Evolutionary conservation across 2,329 filamentous ascomycete species (phyloP), one percentile per base, ranked within the genome.

Genomic region (Aspergillus glaucus): DNA sequence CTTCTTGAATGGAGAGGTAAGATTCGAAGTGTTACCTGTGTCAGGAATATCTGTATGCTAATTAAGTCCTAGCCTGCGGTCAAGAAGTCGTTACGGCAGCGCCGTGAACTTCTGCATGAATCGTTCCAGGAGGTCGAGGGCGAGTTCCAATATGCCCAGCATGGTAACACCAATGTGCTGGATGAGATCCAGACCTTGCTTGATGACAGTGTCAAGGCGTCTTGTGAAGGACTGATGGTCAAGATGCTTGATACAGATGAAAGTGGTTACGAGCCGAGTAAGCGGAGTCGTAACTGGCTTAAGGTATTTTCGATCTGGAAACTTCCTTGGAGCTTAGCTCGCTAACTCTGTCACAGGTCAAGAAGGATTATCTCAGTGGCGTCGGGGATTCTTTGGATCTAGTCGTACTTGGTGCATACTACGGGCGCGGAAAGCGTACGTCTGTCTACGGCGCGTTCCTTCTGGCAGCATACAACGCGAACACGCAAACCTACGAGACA

Each of bases 201-300:
- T 2, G 93, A 98, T 62, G 92, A 97, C 50, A 93, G 88, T 61
- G 87, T 98, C 55, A 95, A 95, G 69, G 88, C 91, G 2, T 94
- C 89, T 0, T 98, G 93, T 64, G 93, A 98, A 74, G 93, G 93
- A 9, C 76, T 98, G 46, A 98, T 98, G 93, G 93, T 98, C 12
- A 98, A 98, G 76, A 98, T 98, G 93, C 74, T 98, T 50, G 92
- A 97, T 66, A 93, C 92, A 0, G 76, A 81, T 6, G 92, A 96
- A 69, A 95, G 88, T 58, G 88, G 88, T 60, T 98, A 98, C 65
- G 92, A 97, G 71, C 93, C 93, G 17, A 95, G 88, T 62, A 95
- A 95, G 67, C 86, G 93, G 55, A 95, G 88, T 70, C 87, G 93
- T 51, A 98, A 98, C 65, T 98, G 93, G 93, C 86, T 98, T 56